Percentiles rank a stretch among this genome's conserved stretches.
Conservation (phyloP, 2,329 filamentous ascomycete genomes). For the Aurifilum marmelostoma region DNA sequence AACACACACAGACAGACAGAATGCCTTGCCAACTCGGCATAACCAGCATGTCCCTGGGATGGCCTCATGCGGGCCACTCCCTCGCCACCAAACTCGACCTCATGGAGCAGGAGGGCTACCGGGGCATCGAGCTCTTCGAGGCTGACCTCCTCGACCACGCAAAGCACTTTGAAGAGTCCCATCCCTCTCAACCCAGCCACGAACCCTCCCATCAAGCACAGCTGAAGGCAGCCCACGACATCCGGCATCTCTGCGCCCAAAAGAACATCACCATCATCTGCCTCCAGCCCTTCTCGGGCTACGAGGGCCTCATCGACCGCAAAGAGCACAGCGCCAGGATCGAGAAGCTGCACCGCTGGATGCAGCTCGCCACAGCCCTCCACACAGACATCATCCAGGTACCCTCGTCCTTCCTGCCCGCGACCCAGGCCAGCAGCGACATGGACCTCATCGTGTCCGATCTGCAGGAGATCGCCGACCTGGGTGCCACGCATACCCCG, state of each 20-base stretch:
- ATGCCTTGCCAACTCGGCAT: conserved; percentile 68
- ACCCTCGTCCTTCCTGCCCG: conserved; percentile 69
- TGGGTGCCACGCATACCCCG: conserved; percentile 61
- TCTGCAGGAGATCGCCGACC: conserved; percentile 66
- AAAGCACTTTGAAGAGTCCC: conserved; percentile 27
- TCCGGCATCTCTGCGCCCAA: conserved; percentile 58
- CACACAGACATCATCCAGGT: conserved; percentile 74
- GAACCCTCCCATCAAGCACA: conserved; percentile 33
- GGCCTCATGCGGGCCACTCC: conserved; percentile 68
- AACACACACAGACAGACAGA: conserved; percentile 31
- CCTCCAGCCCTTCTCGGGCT: conserved; percentile 78
- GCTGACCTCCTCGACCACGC: conserved; percentile 67
- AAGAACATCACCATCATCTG: conserved; percentile 61
- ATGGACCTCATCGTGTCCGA: conserved; percentile 63
- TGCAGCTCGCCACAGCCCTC: conserved; percentile 65
- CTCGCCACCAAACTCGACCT: conserved; percentile 69
- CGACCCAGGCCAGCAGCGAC: conserved; percentile 48
- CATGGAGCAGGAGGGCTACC: conserved; percentile 66
- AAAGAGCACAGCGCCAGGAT: conserved; percentile 58
- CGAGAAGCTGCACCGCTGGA: conserved; percentile 70
- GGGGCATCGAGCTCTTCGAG: conserved; percentile 76
- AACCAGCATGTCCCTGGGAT: conserved; percentile 76
- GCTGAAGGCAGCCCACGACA: conserved; percentile 59
- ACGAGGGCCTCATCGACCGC: conserved; percentile 72
- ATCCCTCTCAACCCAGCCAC: conserved; percentile 13